These are phyloP conservation scores for Phaseolus lunatus DNA, from an alignment of 306 rosid genomes.

Conservation along the genomic window DNA sequence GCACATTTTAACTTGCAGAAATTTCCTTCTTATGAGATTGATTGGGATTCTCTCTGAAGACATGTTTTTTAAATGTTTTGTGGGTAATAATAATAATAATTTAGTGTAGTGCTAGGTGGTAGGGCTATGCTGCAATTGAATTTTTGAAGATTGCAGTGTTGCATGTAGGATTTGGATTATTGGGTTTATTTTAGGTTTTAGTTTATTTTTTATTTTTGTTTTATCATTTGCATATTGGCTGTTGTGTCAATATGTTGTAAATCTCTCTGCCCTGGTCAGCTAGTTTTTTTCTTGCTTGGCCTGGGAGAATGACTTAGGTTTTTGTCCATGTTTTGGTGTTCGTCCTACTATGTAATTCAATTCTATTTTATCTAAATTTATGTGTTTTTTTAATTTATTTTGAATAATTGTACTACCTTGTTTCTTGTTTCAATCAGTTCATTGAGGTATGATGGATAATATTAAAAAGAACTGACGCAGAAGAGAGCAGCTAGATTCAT, in stretches of 20 bases:
- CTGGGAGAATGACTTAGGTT: slow-evolving; percentile 46
- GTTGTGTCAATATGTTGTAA: slow-evolving; percentile 57
- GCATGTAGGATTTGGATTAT: slow-evolving; percentile 40
- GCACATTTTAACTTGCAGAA: slow-evolving; percentile 65
- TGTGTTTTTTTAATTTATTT: neutral
- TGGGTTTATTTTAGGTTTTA: neutral
- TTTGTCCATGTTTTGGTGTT: neutral
- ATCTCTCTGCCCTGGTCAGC: slow-evolving; percentile 60
- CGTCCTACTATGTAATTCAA: slow-evolving; percentile 33
- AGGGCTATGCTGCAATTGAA: slow-evolving; percentile 61
- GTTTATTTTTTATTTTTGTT: neutral
- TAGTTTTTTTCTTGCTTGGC: slow-evolving; percentile 69
- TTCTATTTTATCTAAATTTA: slow-evolving; percentile 16
- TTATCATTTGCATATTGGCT: neutral
- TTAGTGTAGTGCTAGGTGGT: slow-evolving; percentile 27
- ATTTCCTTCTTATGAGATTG: slow-evolving; percentile 91
- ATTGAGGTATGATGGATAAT: no score
- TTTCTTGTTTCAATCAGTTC: no score
- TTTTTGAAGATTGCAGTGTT: slow-evolving; percentile 82
- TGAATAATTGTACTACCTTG: no score
- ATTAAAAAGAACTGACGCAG: no score
- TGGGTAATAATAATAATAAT: neutral
- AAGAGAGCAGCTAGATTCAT: no score
- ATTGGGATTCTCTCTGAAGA: slow-evolving; percentile 79
- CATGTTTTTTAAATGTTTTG: neutral